Base-by-base conservation (phyloP, 352 stramenopile genomes). In the Phytophthora meadii region DNA sequence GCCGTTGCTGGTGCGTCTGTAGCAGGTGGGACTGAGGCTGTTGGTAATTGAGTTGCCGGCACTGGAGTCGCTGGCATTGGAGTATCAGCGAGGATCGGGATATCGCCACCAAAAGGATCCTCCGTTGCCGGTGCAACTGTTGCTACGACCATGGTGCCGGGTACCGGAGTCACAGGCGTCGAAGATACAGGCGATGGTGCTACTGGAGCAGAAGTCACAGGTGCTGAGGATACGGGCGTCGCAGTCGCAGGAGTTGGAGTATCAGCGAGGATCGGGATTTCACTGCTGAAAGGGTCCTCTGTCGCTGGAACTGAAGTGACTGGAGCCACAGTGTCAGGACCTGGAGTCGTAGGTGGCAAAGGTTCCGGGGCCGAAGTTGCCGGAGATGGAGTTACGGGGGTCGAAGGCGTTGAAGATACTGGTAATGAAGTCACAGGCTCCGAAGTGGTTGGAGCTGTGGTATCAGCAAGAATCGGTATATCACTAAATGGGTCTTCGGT, bases 241-340 rank as follows among this genome's bases (percentile, higher is more conserved):
- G 45, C n/a, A 25, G 46, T 44, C 24, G 45, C 12, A 8, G 52
- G 17, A 8, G 17, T 66, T 14, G 58, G 44, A 15, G 58, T 53
- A 49, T 66, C 58, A 17, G 58, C 41, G 28, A 66, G 50, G 19
- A 66, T 36, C 17, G 58, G 58, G 19, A 60, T 27, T 22, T 60
- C 58, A 25, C 15, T 30, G 30, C 42, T 15, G 34, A 30, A 58
- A 3, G 24, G 51, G 15, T 30, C 14, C 15, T 42, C 37, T 22
- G 24, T 34, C 28, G 50, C 9, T 10, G 50, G 28, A n/a, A 3
- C 39, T 22, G 55, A 55, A 41, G 45, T 62, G 12, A 15, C 42
- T 22, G 46, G 37, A n/a, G 11, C n/a, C 12, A n/a, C 7, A 22
- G 37, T 42, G 37, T 10, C 14, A n/a, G 37, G 37, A 17, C 4